A percentile compares a stretch with the other conserved stretches of the same genome.
Conservation (phyloP, 148 eudicot genomes). For the Pouteria glomerata region DNA sequence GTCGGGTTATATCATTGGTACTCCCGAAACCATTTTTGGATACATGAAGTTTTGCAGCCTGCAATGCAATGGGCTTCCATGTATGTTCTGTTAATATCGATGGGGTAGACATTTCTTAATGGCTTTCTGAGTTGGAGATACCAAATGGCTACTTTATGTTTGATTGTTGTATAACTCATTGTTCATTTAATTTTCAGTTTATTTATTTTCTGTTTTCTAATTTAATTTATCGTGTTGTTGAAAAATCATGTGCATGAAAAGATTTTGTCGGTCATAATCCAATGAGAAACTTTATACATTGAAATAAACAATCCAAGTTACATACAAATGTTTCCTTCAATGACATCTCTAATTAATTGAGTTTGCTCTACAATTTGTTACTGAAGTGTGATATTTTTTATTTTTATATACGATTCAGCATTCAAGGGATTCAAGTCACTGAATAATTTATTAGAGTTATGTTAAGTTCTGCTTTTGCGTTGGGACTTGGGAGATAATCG, state of each 20-base stretch:
- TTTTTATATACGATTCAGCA: neutral
- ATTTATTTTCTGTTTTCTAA: neutral
- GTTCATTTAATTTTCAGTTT: neutral
- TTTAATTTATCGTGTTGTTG: neutral
- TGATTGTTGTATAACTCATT: neutral
- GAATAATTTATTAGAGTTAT: neutral
- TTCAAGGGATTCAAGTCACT: neutral
- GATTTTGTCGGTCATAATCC: neutral
- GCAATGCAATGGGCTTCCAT: conserved; percentile 98
- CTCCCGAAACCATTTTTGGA: conserved; percentile 94
- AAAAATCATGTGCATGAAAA: neutral
- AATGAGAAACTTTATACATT: neutral
- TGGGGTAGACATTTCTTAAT: neutral
- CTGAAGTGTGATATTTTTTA: neutral
- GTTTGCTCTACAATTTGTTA: neutral
- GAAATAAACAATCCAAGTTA: too few relatives aligned
- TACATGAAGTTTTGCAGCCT: conserved; percentile 60
- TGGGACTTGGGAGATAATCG: neutral
- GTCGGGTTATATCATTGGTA: conserved; percentile 83
- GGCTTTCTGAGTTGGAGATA: conserved; percentile 3
- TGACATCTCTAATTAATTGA: neutral
- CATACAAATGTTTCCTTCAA: neutral
- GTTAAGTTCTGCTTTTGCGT: neutral
- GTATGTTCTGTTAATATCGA: conserved; percentile 41
- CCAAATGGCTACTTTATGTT: neutral